Conservation (phyloP, 768 basidiomycete species). For the Russula abietina region DNA sequence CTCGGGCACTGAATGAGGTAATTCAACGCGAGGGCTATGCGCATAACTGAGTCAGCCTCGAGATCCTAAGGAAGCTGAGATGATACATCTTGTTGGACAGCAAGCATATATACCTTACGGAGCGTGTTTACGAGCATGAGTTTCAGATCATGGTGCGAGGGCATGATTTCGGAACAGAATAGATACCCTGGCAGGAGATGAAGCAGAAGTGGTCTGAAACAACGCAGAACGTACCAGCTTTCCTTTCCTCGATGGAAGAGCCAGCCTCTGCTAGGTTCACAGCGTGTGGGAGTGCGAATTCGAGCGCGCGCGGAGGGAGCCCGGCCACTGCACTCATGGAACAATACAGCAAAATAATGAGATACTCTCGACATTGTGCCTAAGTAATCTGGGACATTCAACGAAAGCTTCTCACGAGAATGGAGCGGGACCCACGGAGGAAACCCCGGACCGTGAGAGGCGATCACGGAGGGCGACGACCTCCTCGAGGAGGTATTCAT, state of each 20-base stretch:
- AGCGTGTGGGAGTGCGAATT: constrained; percentile 72
- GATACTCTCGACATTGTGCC: constrained; percentile 59
- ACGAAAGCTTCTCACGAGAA: background rate
- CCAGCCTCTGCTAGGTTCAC: constrained; percentile 72
- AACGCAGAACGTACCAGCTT: constrained; percentile 46
- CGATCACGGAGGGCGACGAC: constrained; percentile 50
- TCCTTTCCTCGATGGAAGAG: constrained; percentile 51
- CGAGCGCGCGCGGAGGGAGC: constrained; percentile 41
- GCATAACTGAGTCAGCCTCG: constrained; percentile 48
- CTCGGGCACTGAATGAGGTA: constrained; percentile 55
- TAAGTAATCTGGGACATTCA: constrained; percentile 29
- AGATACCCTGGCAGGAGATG: constrained; percentile 52
- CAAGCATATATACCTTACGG: constrained; percentile 51
- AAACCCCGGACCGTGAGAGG: constrained; percentile 45
- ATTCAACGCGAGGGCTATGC: constrained; percentile 69
- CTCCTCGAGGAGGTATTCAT: constrained; percentile 55
- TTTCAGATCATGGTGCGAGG: constrained; percentile 57
- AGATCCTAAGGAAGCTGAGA: constrained; percentile 51
- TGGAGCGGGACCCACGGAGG: constrained; percentile 43
- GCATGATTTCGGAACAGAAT: constrained; percentile 72
- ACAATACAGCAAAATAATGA: constrained; percentile 70
- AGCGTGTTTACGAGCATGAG: constrained; percentile 84
- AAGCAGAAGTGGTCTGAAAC: background rate
- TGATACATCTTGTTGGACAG: background rate
- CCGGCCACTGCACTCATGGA: constrained; percentile 44